Conservation (phyloP, 192 early-diverging fungal genomes). For the Linnemannia zychae region DNA sequence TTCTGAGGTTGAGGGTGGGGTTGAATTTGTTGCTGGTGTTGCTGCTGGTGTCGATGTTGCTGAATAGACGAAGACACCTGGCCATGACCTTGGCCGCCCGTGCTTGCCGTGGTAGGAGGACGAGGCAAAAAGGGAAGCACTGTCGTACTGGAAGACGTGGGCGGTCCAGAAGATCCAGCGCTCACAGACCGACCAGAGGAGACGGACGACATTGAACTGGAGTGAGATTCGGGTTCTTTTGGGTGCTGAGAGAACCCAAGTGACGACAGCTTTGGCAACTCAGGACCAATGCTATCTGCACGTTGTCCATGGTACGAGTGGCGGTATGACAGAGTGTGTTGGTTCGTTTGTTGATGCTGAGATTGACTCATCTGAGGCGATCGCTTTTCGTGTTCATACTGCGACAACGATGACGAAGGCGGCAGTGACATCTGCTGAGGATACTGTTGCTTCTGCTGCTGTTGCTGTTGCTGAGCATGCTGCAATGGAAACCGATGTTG, state of each 20-base stretch:
- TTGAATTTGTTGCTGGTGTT: not conserved
- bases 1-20: not conserved
- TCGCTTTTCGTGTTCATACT: not conserved
- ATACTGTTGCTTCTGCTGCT: not conserved
- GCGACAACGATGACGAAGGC: not conserved
- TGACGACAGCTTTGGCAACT: not conserved
- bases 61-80: not conserved
- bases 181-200: not conserved
- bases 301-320: not conserved
- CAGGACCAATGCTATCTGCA: not conserved
- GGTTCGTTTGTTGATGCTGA: not conserved
- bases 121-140: not conserved
- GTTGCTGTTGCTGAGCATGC: not conserved
- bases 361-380: not conserved
- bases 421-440: not conserved
- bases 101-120: not conserved
- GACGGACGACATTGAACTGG: not conserved
- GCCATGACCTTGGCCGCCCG: not conserved
- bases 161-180: not conserved
- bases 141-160: not conserved
- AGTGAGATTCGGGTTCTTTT: not conserved
- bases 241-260: not conserved
- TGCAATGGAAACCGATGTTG: not conserved
- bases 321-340: not conserved
- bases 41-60: not conserved